Evolutionary conservation across 2,329 filamentous ascomycete species (phyloP).

Genomic region (Xylaria sp.): DNA sequence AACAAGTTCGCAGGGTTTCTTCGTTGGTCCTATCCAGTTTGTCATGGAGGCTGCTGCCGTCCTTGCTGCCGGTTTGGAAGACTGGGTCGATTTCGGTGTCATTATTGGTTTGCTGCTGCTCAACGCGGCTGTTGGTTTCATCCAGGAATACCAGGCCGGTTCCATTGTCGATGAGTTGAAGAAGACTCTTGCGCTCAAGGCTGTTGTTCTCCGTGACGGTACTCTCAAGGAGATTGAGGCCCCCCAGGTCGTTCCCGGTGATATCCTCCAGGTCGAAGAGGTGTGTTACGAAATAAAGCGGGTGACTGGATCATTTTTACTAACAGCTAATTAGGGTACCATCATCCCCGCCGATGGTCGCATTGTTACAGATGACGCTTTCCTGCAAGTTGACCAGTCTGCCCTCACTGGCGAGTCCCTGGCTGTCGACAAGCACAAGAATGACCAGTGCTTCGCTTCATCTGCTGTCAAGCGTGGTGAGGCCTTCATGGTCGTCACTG

Average conservation of each 20-base stretch:
- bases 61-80: conserved; percentile 80
- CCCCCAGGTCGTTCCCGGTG: conserved; percentile 83
- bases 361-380: conserved; percentile 81
- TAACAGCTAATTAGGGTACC: conserved; percentile 61
- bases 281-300: conserved; percentile 15
- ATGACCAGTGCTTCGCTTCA: conserved; percentile 82
- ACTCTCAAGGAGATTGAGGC: conserved; percentile 79
- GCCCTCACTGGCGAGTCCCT: conserved; percentile 91
- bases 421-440: conserved; percentile 85
- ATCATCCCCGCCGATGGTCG: conserved; percentile 90
- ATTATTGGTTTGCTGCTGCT: conserved; percentile 83
- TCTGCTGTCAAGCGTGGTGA: conserved; percentile 91
- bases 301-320: not conserved
- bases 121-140: conserved; percentile 84
- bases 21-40: conserved; percentile 88
- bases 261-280: conserved; percentile 88
- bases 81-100: conserved; percentile 94
- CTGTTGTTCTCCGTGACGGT: conserved; percentile 83
- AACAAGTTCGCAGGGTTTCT: conserved; percentile 60
- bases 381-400: conserved; percentile 90
- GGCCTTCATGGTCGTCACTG: conserved; percentile 80
- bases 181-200: conserved; percentile 87
- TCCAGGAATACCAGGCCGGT: conserved; percentile 88
- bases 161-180: conserved; percentile 91
- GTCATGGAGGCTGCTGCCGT: conserved; percentile 90